phyloP scores from a whole-genome alignment of 2,329 filamentous ascomycete genomes.

The Claviceps spartinae region DNA sequence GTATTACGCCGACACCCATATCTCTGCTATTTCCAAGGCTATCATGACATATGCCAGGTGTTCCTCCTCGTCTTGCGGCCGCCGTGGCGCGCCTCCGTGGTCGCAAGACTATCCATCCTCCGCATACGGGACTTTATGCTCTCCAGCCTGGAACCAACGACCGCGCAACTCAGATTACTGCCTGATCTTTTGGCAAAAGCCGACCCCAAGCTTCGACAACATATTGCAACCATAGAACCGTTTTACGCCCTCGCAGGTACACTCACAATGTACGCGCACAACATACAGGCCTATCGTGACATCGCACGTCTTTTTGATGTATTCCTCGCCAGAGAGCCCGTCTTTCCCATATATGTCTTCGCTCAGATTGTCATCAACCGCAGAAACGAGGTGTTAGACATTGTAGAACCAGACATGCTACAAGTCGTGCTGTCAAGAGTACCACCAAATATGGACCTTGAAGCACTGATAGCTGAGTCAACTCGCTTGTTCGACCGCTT shows the following conservation, averaged over 20 bases:
- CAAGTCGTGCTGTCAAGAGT: conserved; percentile 80
- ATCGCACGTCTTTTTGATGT: conserved; percentile 91
- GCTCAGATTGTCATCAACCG: conserved; percentile 74
- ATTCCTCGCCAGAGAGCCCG: conserved; percentile 73
- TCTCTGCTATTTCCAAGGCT: conserved; percentile 95
- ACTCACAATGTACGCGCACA: conserved; percentile 91
- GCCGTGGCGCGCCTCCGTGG: conserved; percentile 43
- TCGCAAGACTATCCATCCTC: conserved; percentile 73
- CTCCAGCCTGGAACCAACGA: conserved; percentile 65
- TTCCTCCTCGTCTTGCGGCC: conserved; percentile 72
- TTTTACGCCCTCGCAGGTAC: conserved; percentile 92
- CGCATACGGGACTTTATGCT: conserved; percentile 98
- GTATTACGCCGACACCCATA: conserved; percentile 70
- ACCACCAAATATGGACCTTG: conserved; percentile 67
- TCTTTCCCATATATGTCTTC: conserved; percentile 83
- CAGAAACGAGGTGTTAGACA: conserved; percentile 71
- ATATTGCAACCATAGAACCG: conserved; percentile 67
- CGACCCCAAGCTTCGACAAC: conserved; percentile 57
- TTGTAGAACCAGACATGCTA: conserved; percentile 89
- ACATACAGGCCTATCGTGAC: conserved; percentile 77
- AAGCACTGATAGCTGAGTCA: conserved; percentile 57
- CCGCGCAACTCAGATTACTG: conserved; percentile 76
- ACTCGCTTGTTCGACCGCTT: conserved; percentile 47
- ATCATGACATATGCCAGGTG: conserved; percentile 96
- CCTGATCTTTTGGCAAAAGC: conserved; percentile 64